Conservation (phyloP, 1,284 basidiomycete genomes). For the Cerrena zonata region DNA sequence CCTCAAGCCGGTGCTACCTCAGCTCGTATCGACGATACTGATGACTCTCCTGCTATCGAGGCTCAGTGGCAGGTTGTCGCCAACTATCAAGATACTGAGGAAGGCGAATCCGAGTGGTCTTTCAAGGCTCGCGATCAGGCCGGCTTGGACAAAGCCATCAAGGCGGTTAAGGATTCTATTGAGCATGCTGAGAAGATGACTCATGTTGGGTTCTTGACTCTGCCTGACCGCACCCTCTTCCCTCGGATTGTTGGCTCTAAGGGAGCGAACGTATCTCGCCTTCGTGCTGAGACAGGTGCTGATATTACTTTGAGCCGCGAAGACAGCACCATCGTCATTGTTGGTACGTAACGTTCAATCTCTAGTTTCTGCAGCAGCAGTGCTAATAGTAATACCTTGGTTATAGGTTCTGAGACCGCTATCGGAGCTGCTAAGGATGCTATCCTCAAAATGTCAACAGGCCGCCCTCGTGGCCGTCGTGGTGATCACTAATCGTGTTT, state of each 20-base stretch:
- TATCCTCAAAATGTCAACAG: conserved; percentile 63
- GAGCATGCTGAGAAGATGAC: conserved; percentile 70
- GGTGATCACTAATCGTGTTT: conserved; percentile 14
- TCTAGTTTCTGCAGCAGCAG: too few species aligned
- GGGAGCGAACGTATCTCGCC: conserved; percentile 78
- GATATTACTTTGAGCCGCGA: conserved; percentile 86
- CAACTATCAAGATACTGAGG: conserved; percentile 75
- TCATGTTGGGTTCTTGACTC: conserved; percentile 72
- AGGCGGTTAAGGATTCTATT: conserved; percentile 63
- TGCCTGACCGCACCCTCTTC: conserved; percentile 71
- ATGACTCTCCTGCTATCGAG: conserved; percentile 29
- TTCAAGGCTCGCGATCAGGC: conserved; percentile 75
- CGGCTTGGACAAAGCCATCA: conserved; percentile 68
- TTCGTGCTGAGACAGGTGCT: conserved; percentile 81
- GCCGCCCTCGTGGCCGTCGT: conserved; percentile 41
- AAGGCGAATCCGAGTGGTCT: conserved; percentile 79
- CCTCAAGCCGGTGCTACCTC: conserved; percentile 42
- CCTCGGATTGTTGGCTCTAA: conserved; percentile 85
- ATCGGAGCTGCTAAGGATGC: conserved; percentile 76
- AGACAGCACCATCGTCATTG: conserved; percentile 77
- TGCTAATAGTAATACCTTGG: conserved; percentile 7
- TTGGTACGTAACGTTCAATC: conserved; percentile 48
- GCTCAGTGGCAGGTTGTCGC: conserved; percentile 69
- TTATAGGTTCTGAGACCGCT: conserved; percentile 59
- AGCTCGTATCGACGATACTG: conserved; percentile 72